phyloP scores from a whole-genome alignment of 495 filamentous ascomycete genomes.

The Aspergillus coremiiformis region DNA sequence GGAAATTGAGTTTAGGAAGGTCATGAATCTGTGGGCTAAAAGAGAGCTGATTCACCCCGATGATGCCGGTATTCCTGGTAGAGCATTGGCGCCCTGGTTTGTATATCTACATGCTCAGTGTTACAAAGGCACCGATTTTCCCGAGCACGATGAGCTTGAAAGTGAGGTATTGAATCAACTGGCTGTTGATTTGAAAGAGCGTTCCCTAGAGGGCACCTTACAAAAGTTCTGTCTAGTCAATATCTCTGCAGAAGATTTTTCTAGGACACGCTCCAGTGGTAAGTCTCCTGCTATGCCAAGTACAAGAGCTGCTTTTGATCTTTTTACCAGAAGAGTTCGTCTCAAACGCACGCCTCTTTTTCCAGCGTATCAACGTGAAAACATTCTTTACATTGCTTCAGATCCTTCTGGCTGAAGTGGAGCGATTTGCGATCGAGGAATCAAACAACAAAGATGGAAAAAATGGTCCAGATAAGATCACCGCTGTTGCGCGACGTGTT shows the following conservation, averaged over 20 bases:
- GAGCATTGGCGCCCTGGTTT: constrained; percentile 68
- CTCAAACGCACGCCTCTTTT: constrained; percentile 57
- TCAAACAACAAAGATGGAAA: constrained; percentile 26
- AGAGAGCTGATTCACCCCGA: constrained; percentile 48
- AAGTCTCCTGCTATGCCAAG: constrained; percentile 21
- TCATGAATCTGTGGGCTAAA: constrained; percentile 53
- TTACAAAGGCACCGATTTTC: constrained; percentile 63
- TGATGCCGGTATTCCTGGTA: constrained; percentile 43
- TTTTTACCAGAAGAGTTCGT: constrained; percentile 29
- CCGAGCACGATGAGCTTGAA: constrained; percentile 76
- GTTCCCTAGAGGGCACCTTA: constrained; percentile 55
- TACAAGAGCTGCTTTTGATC: constrained; percentile 18
- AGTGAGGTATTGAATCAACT: constrained; percentile 75
- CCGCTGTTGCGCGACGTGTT: constrained; percentile 54
- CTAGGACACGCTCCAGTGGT: constrained; percentile 55
- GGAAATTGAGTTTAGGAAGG: constrained; percentile 70
- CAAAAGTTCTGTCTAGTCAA: constrained; percentile 80
- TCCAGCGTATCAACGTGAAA: constrained; percentile 72
- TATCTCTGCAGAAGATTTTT: constrained; percentile 71
- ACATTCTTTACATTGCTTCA: constrained; percentile 73
- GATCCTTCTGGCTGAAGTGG: constrained; percentile 59
- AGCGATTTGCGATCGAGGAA: constrained; percentile 48
- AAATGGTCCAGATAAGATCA: constrained; percentile 49
- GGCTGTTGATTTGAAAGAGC: constrained; percentile 62
- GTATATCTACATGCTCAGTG: constrained; percentile 80